A percentile compares a stretch with the other conserved stretches of the same genome.
Conservation (phyloP, 2,329 filamentous ascomycete species). For the Dryadomyces quercivorus region DNA sequence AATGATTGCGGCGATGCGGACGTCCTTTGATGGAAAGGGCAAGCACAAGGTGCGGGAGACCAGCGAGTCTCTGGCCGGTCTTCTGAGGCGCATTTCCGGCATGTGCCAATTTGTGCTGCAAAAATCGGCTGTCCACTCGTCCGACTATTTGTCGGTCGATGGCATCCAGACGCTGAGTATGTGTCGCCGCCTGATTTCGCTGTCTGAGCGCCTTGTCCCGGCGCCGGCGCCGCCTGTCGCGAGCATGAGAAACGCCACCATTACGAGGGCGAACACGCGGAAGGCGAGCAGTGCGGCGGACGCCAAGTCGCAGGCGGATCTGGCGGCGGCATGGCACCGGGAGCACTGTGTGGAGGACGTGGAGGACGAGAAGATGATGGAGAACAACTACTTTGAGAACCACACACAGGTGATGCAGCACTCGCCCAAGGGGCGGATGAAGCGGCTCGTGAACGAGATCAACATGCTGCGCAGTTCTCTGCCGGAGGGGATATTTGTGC, state of each 20-base stretch:
- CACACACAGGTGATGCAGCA: constrained; percentile 7
- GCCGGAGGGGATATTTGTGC: constrained; percentile 38
- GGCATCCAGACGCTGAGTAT: constrained; percentile 20
- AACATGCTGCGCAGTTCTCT: constrained; percentile 31
- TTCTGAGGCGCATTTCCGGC: constrained; percentile 16
- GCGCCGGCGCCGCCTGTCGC: constrained; percentile 8
- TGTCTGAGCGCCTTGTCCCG: constrained; percentile 14
- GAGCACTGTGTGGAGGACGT: constrained; percentile 21
- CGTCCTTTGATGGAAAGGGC: not conserved
- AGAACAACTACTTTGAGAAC: constrained; percentile 14
- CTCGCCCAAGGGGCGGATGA: constrained; percentile 28
- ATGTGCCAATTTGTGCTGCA: constrained; percentile 21
- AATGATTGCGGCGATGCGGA: not conserved
- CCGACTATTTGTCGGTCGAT: constrained; percentile 14
- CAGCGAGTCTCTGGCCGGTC: not conserved
- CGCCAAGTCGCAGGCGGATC: constrained; percentile 7
- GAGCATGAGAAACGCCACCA: not conserved
- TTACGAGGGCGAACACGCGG: not conserved
- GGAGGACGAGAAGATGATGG: constrained; percentile 24
- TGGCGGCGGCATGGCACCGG: constrained; percentile 19
- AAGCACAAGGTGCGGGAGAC: not conserved
- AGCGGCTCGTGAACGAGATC: constrained; percentile 31
- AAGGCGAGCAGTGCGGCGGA: not conserved
- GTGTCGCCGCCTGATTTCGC: constrained; percentile 18
- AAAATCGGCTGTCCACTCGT: constrained; percentile 9